Evolutionary conservation across 164 flowering plant genomes (phyloP), one percentile per base, ranked within the genome.

Genomic region (Sextonia rubra): DNA sequence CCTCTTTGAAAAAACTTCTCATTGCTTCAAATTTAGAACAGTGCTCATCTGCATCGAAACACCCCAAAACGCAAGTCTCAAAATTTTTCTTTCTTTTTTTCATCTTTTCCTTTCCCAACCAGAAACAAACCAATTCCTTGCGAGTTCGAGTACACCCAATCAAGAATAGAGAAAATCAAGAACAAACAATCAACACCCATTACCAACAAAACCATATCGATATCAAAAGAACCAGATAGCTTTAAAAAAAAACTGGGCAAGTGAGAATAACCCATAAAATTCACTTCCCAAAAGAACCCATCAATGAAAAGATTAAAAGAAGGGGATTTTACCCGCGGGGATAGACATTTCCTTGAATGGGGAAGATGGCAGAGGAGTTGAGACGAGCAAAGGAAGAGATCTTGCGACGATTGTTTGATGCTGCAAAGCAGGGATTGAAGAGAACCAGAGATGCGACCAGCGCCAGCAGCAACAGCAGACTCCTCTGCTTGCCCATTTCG

Each of bases 321-420:
- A 18, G 12, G 12, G 8, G 15, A n/a, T 22, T 61, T 37, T 66
- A 66, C 69, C 69, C 69, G 6, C 37, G 49, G 15, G 69, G 69
- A 23, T 66, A 22, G 18, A 66, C 69, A 37, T 44, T 66, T n/a
- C 69, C 69, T 1, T 12, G n/a, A 37, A 66, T 24, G 25, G 25
- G 69, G 25, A 66, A 66, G 52, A 66, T 66, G 49, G 37, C 52
- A 37, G 69, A 66, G 26, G 69, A 66, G 32, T 32, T 48, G 1
- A 44, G 44, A 37, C 44, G 15, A n/a, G 4, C 29, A 15, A 37
- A 2, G 6, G 69, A 66, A 7, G 37, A 37, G 69, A 8, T 18
- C 69, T 66, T n/a, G n/a, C n/a, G 69, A 48, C 37, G 48, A 52
- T 18, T 12, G 69, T 66, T 44, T 18, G 69, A 23, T 37, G 69